These are phyloP conservation scores for Escallonia herrerae DNA, from an alignment of 129 eudicot species.

Conservation along the genomic window DNA sequence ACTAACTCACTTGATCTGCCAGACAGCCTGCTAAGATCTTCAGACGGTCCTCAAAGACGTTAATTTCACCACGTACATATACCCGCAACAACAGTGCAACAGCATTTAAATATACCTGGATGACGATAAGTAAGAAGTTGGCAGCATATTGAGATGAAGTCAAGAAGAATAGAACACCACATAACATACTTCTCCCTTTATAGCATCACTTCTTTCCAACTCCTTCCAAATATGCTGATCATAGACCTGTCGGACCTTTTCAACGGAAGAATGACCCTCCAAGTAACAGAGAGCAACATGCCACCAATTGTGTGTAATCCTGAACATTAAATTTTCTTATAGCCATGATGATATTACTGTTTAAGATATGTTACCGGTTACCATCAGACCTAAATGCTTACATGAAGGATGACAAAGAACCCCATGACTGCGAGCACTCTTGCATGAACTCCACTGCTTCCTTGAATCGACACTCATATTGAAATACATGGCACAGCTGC, in stretches of 20 bases:
- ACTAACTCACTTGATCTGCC: conserved; percentile 60
- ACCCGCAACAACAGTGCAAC: conserved; percentile 67
- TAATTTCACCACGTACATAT: conserved; percentile 55
- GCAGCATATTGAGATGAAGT: conserved; percentile 3
- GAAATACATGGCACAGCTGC: conserved; percentile 88
- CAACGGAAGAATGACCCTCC: conserved; percentile 69
- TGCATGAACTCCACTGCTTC: conserved; percentile 86
- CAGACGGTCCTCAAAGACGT: conserved; percentile 51
- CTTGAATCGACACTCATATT: conserved; percentile 72
- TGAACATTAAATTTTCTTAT: conserved; percentile 18
- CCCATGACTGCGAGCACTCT: conserved; percentile 68
- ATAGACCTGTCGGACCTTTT: conserved; percentile 58
- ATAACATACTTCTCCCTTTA: conserved; percentile 55
- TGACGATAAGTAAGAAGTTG: conserved; percentile 8
- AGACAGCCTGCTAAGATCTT: conserved; percentile 49
- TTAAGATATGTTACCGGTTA: background rate
- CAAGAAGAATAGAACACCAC: background rate
- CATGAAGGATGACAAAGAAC: conserved; percentile 79
- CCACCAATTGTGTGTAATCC: conserved; percentile 99
- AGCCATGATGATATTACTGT: background rate
- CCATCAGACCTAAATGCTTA: conserved; percentile 19
- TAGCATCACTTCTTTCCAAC: conserved; percentile 63
- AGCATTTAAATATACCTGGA: conserved; percentile 81
- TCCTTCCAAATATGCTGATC: conserved; percentile 77
- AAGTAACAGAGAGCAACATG: conserved; percentile 90